Evolutionary conservation across 495 filamentous ascomycete species (phyloP), one percentile per base, ranked within the genome.

Genomic region (Lophiotrema nucula): DNA sequence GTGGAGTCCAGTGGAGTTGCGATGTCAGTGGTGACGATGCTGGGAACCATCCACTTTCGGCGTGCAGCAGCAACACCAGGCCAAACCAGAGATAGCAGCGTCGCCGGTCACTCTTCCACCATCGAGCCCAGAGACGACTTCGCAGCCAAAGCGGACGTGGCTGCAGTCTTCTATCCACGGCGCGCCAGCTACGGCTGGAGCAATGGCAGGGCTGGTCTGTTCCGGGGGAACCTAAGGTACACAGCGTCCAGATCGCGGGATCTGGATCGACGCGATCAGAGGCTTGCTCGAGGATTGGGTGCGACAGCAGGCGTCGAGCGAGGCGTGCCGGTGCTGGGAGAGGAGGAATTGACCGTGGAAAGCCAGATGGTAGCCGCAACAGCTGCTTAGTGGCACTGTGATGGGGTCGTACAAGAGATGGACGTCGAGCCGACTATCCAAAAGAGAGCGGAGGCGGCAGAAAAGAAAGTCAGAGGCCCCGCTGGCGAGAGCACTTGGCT

Each of bases 21-120:
- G 19, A 35, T 19, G 45, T 25, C 25, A 26, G 27, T 15, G 49
- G 16, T 23, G 47, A n/a, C 12, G 37, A 18, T 42, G 31, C 53
- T 4, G 21, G 27, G 39, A 35, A 16, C 24, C 38, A 42, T 25
- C 47, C n/a, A 35, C 39, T 43, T 52, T 47, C 23, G 31, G 62
- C 51, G 24, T 23, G 52, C 47, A 47, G 46, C 56, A 65, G 56
- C 62, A 54, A 55, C 47, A 31, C 43, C 57, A 58, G 58, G 56
- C 46, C 58, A 60, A 55, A 61, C 16, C 52, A 55, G 48, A 48
- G 63, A 66, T 52, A 55, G 47, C 53, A 52, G 53, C 41, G 58
- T 50, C 33, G 42, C 48, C 24, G 13, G 31, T 49, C 35, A 43
- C 47, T 13, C 16, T 19, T 37, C 28, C 43, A 62, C 58, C 58